A percentile compares a stretch with the other conserved stretches of the same genome.
These are phyloP conservation scores for Scedosporium boydii DNA, from an alignment of 2,329 filamentous ascomycete genomes.

Conservation along the genomic window DNA sequence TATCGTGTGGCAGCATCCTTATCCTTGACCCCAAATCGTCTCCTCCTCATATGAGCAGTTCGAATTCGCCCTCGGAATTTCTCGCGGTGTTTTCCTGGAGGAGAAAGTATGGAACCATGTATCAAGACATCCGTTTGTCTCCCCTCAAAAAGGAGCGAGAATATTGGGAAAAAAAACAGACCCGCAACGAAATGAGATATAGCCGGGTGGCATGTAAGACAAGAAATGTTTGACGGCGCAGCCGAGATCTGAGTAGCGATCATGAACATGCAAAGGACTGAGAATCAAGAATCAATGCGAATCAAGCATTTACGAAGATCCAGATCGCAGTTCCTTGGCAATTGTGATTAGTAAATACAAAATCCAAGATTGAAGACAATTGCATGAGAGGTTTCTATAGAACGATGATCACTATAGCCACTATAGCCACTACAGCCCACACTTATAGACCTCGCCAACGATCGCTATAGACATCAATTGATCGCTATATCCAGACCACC, in stretches of 20 bases:
- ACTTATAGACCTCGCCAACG: too few relatives aligned
- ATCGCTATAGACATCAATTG: too few relatives aligned
- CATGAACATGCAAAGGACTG: not conserved
- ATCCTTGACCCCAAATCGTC: too few relatives aligned
- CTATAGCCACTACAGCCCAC: too few relatives aligned
- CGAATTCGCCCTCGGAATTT: not conserved
- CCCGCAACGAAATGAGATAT: not conserved
- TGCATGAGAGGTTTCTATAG: too few relatives aligned
- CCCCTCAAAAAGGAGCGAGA: not conserved
- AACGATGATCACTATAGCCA: too few relatives aligned
- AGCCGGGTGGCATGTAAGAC: not conserved
- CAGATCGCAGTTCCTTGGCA: not conserved
- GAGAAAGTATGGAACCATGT: too few relatives aligned
- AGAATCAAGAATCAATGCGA: too few relatives aligned
- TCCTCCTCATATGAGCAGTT: not conserved
- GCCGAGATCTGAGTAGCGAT: not conserved
- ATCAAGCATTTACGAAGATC: not conserved
- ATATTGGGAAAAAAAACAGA: not conserved
- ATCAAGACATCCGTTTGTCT: too few relatives aligned
- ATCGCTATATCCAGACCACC: too few relatives aligned
- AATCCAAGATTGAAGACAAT: not conserved
- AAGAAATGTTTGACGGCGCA: not conserved
- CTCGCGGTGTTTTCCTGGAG: not conserved
- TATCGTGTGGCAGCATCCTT: too few relatives aligned
- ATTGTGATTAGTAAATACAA: not conserved